Conservation (phyloP, 495 filamentous ascomycete species). For the Clavariopsis aquatica region DNA sequence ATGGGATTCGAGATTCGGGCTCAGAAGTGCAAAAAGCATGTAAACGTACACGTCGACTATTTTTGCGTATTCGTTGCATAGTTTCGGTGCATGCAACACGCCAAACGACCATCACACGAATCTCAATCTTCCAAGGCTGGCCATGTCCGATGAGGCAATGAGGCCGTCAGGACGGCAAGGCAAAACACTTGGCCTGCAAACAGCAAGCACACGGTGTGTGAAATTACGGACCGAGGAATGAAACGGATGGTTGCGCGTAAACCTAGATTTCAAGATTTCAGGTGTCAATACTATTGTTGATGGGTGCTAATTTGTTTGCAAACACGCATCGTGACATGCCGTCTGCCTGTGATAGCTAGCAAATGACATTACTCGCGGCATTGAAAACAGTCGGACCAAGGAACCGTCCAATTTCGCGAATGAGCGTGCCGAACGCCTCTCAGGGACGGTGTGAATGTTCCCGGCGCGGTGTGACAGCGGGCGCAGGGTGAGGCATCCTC, state of each 20-base stretch:
- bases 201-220: neutral
- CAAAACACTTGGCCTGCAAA: neutral
- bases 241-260: slow-evolving; percentile 7
- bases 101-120: neutral
- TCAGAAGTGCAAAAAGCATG: neutral
- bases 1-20: neutral
- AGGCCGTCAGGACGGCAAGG: neutral
- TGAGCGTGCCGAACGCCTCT: slow-evolving; percentile 15
- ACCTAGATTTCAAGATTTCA: slow-evolving; percentile 4
- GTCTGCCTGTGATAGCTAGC: neutral
- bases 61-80: neutral
- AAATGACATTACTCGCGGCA: slow-evolving; percentile 1
- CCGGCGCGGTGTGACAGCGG: slow-evolving; percentile 19
- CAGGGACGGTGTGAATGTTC: slow-evolving; percentile 15
- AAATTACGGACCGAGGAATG: slow-evolving; percentile 7
- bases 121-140: neutral
- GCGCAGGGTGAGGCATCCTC: slow-evolving; percentile 23
- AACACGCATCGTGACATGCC: neutral
- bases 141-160: neutral
- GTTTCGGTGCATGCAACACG: neutral
- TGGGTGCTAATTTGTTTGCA: slow-evolving; percentile 1
- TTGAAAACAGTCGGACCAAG: slow-evolving; percentile 11
- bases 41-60: neutral
- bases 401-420: slow-evolving; percentile 31
- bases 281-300: neutral